Evolutionary conservation across 768 basidiomycete species (phyloP), one percentile per base, ranked within the genome.

Genomic region (Termitomyces sp.): DNA sequence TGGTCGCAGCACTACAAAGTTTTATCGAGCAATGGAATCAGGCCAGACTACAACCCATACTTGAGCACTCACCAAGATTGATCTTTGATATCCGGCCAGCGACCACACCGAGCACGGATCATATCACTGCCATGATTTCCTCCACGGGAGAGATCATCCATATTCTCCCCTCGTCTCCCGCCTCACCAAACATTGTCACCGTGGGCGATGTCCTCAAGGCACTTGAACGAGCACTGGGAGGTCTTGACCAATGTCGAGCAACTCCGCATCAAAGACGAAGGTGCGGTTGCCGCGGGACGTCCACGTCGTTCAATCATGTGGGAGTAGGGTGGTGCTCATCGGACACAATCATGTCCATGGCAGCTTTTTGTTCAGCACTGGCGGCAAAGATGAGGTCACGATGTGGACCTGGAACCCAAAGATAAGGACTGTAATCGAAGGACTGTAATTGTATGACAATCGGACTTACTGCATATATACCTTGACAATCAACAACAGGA

Each of bases 151-250:
- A 58, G 24, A 26, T 33, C 16, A 42, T 61, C 12, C 24, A 47
- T 14, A 58, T 58, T 12, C 45, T 16, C 20, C 59, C 59, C 10
- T 47, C 56, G 24, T 35, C 50, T 16, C 36, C 6, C 6, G 5
- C 16, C 9, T 9, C 26, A 3, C n/a, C 42, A 26, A 5, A 26
- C n/a, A 44, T 44, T 24, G 61, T 61, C 12, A 56, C 61, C 2
- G 57, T 58, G 13, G 36, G 57, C 6, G 61, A 61, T n/a, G 61
- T 61, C 6, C 22, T 58, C 6, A n/a, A 58, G 22, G 45, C 49
- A 14, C 57, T 61, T 16, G 35, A n/a, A 20, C 40, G 35, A 8
- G 35, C n/a, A 7, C n/a, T 56, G 16, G 22, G 24, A 51, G 47
- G 12, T 16, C 35, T 46, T 24, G 38, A 43, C 36, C 33, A 18